Evolutionary conservation across 345 rosid species (phyloP).

Genomic region (Eucalyptus grandis): DNA sequence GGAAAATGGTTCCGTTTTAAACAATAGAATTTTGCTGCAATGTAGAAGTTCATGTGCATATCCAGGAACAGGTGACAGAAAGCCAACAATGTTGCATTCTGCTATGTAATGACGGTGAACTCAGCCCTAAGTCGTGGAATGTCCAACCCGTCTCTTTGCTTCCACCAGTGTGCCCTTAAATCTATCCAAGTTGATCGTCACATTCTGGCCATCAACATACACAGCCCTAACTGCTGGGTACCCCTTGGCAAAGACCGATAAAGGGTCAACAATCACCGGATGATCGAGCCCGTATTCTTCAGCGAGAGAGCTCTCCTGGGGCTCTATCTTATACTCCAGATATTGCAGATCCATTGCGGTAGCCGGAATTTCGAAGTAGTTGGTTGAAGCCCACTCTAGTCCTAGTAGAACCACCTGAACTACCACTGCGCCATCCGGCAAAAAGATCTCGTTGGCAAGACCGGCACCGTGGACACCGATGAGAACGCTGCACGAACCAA

Average conservation of each 20-base stretch:
- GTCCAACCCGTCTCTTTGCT: constrained; percentile 5
- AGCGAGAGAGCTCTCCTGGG: constrained; percentile 22
- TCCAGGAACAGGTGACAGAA: not conserved
- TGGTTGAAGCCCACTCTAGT: constrained; percentile 17
- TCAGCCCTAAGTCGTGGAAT: not conserved
- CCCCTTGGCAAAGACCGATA: constrained; percentile 1
- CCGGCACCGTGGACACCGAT: constrained; percentile 41
- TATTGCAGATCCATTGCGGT: constrained; percentile 15
- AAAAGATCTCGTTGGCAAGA: constrained; percentile 20
- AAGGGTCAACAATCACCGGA: constrained; percentile 12
- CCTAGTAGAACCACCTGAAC: constrained; percentile 29
- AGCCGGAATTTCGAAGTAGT: constrained; percentile 16
- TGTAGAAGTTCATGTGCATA: not conserved
- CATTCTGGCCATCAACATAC: constrained; percentile 16
- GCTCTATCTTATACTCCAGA: constrained; percentile 24
- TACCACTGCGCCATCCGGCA: constrained; percentile 17
- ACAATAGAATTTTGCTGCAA: not conserved
- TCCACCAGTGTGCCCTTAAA: constrained; percentile 12
- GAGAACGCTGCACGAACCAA: constrained; percentile 16
- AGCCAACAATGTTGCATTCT: not conserved
- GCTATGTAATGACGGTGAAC: not conserved
- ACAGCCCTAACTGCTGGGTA: constrained; percentile 9
- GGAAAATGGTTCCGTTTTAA: not conserved
- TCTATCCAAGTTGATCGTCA: constrained; percentile 13
- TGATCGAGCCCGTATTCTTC: constrained; percentile 15